phyloP scores from a whole-genome alignment of 768 basidiomycete species.

The Kwoniella bestiolae region DNA sequence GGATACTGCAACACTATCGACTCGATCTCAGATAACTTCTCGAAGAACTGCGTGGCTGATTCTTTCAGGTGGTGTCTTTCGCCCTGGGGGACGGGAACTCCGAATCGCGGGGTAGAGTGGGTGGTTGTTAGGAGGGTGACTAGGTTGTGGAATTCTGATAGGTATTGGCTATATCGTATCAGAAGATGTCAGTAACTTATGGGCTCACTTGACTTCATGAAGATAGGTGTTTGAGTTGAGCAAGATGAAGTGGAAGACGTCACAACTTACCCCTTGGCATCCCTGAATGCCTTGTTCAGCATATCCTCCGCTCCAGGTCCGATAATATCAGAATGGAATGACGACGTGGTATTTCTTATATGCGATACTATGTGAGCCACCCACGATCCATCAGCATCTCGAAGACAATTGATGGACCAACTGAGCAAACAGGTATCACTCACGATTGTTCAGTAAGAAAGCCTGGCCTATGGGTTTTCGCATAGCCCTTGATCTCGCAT shows the following conservation, averaged over 20 bases:
- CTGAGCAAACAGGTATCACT: slow-evolving; percentile 16
- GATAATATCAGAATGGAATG: slow-evolving; percentile 48
- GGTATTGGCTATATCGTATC: slow-evolving; percentile 33
- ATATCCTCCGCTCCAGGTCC: slow-evolving; percentile 53
- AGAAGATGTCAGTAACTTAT: background rate
- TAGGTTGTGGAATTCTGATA: slow-evolving; percentile 42
- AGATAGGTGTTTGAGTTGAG: background rate
- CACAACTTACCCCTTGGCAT: slow-evolving; percentile 44
- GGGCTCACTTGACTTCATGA: background rate
- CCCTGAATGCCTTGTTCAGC: slow-evolving; percentile 52
- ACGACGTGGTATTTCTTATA: slow-evolving; percentile 51
- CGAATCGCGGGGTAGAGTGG: slow-evolving; percentile 37
- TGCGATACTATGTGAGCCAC: slow-evolving; percentile 46
- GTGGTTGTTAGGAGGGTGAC: slow-evolving; percentile 28
- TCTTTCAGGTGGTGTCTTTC: slow-evolving; percentile 53
- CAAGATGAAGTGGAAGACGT: background rate
- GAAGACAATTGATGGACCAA: background rate
- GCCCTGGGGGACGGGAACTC: slow-evolving; percentile 25
- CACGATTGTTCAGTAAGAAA: slow-evolving; percentile 54
- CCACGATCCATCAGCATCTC: background rate
- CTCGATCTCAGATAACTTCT: slow-evolving; percentile 48
- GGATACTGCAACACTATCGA: slow-evolving; percentile 37
- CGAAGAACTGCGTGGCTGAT: slow-evolving; percentile 47
- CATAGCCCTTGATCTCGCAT: slow-evolving; percentile 40
- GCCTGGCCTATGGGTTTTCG: slow-evolving; percentile 40